phyloP scores from a whole-genome alignment of 805 yeast species.

The Candida silvicultrix region DNA sequence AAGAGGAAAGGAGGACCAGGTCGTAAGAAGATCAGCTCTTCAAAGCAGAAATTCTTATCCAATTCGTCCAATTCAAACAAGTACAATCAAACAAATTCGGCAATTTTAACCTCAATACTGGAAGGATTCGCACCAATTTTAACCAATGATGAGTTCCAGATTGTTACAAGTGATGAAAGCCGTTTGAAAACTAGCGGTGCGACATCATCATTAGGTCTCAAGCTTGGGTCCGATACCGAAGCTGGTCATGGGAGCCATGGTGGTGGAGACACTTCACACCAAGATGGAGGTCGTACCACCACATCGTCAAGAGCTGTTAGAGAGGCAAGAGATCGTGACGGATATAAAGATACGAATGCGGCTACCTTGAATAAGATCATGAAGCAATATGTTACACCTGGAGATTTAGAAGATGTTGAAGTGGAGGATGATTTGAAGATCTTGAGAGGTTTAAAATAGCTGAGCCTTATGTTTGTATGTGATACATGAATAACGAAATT shows the following conservation, averaged over 20 bases:
- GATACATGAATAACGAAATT: too few relatives aligned
- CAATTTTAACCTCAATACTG: slow-evolving; percentile 11
- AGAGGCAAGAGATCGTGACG: slow-evolving; percentile 3
- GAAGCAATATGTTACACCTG: slow-evolving; percentile 24
- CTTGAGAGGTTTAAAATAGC: slow-evolving; percentile 1
- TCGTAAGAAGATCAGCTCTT: background rate
- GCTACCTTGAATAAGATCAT: slow-evolving; percentile 18
- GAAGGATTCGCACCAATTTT: slow-evolving; percentile 27
- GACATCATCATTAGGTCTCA: background rate
- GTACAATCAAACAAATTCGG: background rate
- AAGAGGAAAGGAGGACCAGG: too few relatives aligned
- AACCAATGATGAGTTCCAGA: slow-evolving; percentile 26
- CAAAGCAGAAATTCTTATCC: slow-evolving; percentile 3
- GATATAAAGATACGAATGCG: slow-evolving; percentile 6
- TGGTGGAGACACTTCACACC: slow-evolving; percentile 4
- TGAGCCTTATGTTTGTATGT: too few relatives aligned
- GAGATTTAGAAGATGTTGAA: slow-evolving; percentile 19
- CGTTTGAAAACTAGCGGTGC: slow-evolving; percentile 1
- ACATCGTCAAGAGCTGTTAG: slow-evolving; percentile 3
- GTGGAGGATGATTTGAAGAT: slow-evolving; percentile 22
- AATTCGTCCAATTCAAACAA: background rate
- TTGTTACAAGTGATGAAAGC: slow-evolving; percentile 21
- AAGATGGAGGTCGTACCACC: background rate
- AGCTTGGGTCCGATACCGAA: slow-evolving; percentile 6
- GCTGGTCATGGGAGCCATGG: slow-evolving; percentile 3